A percentile compares a stretch with the other conserved stretches of the same genome.
Evolutionary conservation across 2,329 filamentous ascomycete species (phyloP).

Genomic region (Monilinia polystroma): DNA sequence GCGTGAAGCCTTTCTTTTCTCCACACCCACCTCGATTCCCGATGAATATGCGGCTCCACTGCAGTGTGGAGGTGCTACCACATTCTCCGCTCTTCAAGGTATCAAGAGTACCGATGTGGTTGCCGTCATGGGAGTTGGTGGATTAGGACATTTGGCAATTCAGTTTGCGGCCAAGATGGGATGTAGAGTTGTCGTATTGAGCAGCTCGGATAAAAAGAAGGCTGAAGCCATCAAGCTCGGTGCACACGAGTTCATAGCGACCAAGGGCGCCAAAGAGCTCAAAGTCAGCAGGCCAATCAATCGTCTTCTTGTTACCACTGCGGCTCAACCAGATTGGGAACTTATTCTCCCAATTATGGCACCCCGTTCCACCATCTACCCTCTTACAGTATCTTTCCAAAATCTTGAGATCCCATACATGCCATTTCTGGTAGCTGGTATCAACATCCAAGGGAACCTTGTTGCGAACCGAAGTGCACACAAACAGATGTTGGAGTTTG

Average conservation of each 20-base stretch:
- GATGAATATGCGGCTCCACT: constrained; percentile 44
- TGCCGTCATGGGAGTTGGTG: constrained; percentile 54
- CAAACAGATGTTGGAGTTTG: constrained; percentile 59
- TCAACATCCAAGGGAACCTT: constrained; percentile 26
- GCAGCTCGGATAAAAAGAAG: constrained; percentile 58
- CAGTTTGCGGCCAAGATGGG: constrained; percentile 62
- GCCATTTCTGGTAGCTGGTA: constrained; percentile 26
- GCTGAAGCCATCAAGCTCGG: constrained; percentile 59
- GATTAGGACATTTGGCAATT: constrained; percentile 60
- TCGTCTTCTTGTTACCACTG: constrained; percentile 33
- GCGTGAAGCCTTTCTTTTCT: constrained; percentile 43
- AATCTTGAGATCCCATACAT: constrained; percentile 33
- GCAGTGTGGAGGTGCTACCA: constrained; percentile 48
- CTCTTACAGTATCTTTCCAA: constrained; percentile 58
- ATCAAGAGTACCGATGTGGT: constrained; percentile 37
- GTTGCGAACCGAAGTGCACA: constrained; percentile 44
- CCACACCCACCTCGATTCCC: constrained; percentile 42
- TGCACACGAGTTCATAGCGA: constrained; percentile 59
- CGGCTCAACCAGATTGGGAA: constrained; percentile 29
- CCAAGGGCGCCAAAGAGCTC: constrained; percentile 44
- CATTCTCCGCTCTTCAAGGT: constrained; percentile 41
- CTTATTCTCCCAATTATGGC: constrained; percentile 26
- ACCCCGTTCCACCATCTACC: constrained; percentile 56
- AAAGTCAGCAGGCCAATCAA: constrained; percentile 33
- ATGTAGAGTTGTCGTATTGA: constrained; percentile 58